Percentiles rank a stretch among this genome's conserved stretches.
phyloP scores from a whole-genome alignment of 1,284 basidiomycete genomes.

The Moniliophthora roreri region DNA sequence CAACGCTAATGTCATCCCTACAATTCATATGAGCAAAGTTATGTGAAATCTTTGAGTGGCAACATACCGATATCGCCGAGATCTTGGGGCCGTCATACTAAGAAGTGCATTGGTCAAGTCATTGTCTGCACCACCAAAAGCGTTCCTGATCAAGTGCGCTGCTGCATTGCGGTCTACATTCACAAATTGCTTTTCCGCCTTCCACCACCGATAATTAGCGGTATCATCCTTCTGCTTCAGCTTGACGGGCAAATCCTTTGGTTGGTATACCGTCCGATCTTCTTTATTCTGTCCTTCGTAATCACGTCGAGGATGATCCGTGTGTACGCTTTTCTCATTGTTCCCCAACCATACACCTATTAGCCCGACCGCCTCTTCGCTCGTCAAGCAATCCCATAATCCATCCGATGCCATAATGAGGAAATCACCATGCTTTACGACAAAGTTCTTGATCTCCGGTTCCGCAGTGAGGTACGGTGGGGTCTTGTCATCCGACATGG shows the following conservation, averaged over 20 bases:
- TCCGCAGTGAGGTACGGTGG: constrained; percentile 47
- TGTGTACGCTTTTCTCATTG: constrained; percentile 16
- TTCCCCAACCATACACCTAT: constrained; percentile 46
- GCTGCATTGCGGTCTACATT: constrained; percentile 47
- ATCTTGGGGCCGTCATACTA: constrained; percentile 36
- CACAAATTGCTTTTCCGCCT: constrained; percentile 41
- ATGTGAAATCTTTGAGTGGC: background rate
- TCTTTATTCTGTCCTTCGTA: constrained; percentile 10
- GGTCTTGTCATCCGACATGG: constrained; percentile 21
- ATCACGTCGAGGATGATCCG: constrained; percentile 5
- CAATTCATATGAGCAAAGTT: background rate
- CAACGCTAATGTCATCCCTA: constrained; percentile 11
- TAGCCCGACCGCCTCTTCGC: constrained; percentile 59
- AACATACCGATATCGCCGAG: constrained; percentile 36
- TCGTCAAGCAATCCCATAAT: constrained; percentile 57
- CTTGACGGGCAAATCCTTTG: constrained; percentile 21
- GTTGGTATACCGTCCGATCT: constrained; percentile 13
- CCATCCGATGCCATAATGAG: constrained; percentile 58
- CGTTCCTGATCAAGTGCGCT: constrained; percentile 59
- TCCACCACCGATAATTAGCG: constrained; percentile 37
- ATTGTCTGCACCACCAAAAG: constrained; percentile 55
- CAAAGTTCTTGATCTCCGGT: constrained; percentile 47
- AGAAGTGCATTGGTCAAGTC: constrained; percentile 49
- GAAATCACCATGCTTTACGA: constrained; percentile 48
- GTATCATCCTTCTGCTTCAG: constrained; percentile 29